phyloP scores from a whole-genome alignment of 768 basidiomycete species.

The Cystobasidium onofrii region DNA sequence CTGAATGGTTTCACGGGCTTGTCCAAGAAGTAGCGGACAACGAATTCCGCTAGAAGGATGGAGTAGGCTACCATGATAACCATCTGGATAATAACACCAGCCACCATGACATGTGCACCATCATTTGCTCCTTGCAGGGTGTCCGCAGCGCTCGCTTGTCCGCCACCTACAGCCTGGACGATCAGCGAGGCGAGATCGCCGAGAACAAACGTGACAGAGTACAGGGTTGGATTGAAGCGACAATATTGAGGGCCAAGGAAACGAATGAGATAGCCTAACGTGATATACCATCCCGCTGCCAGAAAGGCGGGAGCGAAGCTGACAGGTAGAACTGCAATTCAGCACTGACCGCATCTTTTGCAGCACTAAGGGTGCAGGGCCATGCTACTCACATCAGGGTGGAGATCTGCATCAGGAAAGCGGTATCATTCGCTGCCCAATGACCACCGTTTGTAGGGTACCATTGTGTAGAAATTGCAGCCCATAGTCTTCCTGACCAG shows the following conservation, averaged over 20 bases:
- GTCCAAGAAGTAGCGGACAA: constrained; percentile 15
- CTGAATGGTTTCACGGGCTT: constrained; percentile 10
- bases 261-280: constrained; percentile 12
- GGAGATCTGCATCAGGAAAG: constrained; percentile 6
- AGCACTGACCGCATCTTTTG: too few relatives aligned
- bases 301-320: constrained; percentile 25
- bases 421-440: constrained; percentile 8
- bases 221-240: constrained; percentile 18
- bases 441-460: constrained; percentile 7
- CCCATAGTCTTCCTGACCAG: constrained; percentile 17
- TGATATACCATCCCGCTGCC: constrained; percentile 23
- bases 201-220: constrained; percentile 5
- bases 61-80: constrained; percentile 21
- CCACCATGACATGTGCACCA: constrained; percentile 22
- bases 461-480: constrained; percentile 8
- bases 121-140: constrained; percentile 2
- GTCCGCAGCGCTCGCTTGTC: background rate
- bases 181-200: constrained; percentile 8
- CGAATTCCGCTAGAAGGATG: constrained; percentile 8
- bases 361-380: too few relatives aligned
- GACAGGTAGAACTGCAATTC: background rate
- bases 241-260: constrained; percentile 27
- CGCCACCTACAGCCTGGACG: constrained; percentile 18
- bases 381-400: background rate
- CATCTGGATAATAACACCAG: constrained; percentile 21